Evolutionary conservation across 73 alveolate species (phyloP), one percentile per base, ranked within the genome.

Genomic region (Paramecium primaurelia): DNA sequence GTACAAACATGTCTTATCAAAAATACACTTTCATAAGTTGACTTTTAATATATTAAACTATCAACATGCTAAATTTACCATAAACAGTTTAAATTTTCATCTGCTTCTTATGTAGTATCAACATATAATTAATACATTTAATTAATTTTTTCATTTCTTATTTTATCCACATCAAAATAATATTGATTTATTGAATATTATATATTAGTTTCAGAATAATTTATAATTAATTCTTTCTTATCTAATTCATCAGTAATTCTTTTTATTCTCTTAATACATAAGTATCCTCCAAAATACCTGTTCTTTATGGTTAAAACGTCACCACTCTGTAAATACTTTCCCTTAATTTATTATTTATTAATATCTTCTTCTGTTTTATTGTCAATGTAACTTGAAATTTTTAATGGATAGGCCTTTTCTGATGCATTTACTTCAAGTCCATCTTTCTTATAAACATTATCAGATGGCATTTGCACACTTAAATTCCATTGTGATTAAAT

Each of bases 361-460:
- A 49, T 22, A 3, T 80, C 91, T 80, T 80, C 47, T 47, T 80
- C 91, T 25, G 75, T 49, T 49, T 80, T 80, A 80, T 80, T 34
- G 8, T 80, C 91, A 9, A 80, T 44, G 45, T 80, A 80, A 80
- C 75, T 45, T 25, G 64, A 42, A 45, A 80, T 26, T 45, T 80
- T 80, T 20, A 80, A 36, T 44, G 91, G 38, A 10, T 3, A 40
- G 0, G 42, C 54, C 20, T 44, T 5, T 80, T 80, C 91, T 20
- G 91, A 45, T 12, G 91, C 91, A 80, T 80, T 80, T 8, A 80
- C 91, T 80, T 80, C 91, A n/a, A 80, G 26, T 11, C 91, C 73
- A 75, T 75, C 88, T 7, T 44, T 73, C 18, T 14, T 30, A 1
- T 80, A 30, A 80, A 45, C 3, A 25, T 64, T 47, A 0, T 5